Evolutionary conservation across 257 asterid genomes (phyloP).

Genomic region (Solanum corneliomulleri): DNA sequence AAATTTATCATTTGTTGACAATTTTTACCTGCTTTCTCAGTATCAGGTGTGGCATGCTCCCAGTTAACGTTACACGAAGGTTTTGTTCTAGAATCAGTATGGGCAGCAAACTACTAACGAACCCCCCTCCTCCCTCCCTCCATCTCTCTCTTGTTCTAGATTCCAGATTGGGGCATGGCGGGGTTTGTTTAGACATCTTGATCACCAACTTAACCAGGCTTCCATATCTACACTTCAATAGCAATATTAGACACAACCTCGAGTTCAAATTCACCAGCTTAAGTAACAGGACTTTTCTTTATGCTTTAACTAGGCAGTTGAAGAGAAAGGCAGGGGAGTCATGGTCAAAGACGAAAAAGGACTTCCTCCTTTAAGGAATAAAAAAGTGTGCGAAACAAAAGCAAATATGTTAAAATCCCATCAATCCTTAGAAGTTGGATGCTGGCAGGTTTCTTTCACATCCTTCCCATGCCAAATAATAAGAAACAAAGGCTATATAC

Average conservation of each 20-base stretch:
- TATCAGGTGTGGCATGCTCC: neutral
- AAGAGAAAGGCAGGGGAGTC: neutral
- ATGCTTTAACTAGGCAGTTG: neutral
- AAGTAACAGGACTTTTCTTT: neutral
- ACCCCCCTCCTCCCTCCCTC: neutral
- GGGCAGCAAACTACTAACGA: neutral
- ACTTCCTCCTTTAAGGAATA: neutral
- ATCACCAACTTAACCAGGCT: neutral
- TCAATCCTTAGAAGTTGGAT: neutral
- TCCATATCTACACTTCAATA: neutral
- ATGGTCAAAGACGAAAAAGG: neutral
- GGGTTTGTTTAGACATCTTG: neutral
- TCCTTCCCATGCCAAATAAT: neutral
- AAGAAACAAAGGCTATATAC: neutral
- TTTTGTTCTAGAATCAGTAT: neutral
- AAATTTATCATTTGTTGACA: neutral
- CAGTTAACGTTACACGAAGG: neutral
- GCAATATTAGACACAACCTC: neutral
- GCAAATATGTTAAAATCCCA: neutral
- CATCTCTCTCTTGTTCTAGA: neutral
- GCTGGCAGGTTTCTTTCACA: neutral
- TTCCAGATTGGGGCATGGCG: neutral
- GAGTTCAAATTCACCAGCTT: neutral
- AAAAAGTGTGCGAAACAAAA: neutral
- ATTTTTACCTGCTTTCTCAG: neutral